Evolutionary conservation across 352 stramenopile species (phyloP), one percentile per base, ranked within the genome.

Genomic region (Globisporangium viniferum): DNA sequence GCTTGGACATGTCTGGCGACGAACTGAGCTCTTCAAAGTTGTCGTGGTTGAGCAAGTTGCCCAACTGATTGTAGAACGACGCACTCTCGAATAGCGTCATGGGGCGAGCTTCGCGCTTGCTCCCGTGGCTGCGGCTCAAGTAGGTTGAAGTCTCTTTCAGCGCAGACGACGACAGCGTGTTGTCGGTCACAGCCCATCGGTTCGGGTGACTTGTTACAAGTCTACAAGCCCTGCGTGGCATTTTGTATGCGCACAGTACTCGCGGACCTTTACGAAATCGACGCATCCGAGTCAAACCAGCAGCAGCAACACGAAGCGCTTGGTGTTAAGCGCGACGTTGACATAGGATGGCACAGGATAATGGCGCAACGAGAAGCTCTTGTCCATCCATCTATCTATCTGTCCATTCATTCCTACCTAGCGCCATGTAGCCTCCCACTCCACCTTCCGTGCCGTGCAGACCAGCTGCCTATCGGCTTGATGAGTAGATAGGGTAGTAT

Each of bases 11-110:
- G 36, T 90, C 78, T 2, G 79, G 80, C 10, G 86, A 90, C 51
- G 79, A 86, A 18, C 75, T 81, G 20, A 91, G 68, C 35, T 90
- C 80, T 22, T 90, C 64, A 36, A 94, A 90, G 48, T 89, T 80
- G 56, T 92, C 83, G 60, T 91, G 87, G 39, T 72, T 92, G 15
- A 94, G 75, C 67, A 92, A 59, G 53, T 82, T 76, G 20, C 87
- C 87, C 0, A 82, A 80, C 59, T 91, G 81, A 66, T 92, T 92
- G 71, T 88, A 93, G 69, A 94, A 83, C 39, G 79, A 74, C 8
- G 87, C 87, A 67, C 79, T 92, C 44, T 94, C 87, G 57, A 94
- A 93, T 4, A 94, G 78, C 54, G 87, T 94, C 74, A 94, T 87
- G 5, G 76, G 80, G 5, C 84, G 78, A 35, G 72, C 73, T 56